Evolutionary conservation across 345 rosid species (phyloP).

Genomic region (Eucalyptus marginata): DNA sequence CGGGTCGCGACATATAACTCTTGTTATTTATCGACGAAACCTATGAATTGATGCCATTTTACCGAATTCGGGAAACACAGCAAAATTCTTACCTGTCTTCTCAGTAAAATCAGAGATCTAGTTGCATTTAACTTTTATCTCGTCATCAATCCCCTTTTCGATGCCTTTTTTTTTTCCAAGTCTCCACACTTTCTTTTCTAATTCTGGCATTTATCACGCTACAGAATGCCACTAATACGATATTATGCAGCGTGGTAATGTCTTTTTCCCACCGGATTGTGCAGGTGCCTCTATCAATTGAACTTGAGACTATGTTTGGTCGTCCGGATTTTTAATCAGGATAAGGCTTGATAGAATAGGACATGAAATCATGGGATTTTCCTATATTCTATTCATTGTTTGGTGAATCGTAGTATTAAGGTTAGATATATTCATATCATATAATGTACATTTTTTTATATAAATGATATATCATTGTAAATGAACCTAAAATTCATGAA

Average conservation of each 20-base stretch:
- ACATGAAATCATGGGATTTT: too few relatives aligned
- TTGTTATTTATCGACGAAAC: background rate
- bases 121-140: background rate
- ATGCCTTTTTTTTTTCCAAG: background rate
- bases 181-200: background rate
- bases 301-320: background rate
- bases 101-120: background rate
- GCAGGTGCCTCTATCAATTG: conserved; percentile 61
- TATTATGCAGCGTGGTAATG: background rate
- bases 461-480: background rate
- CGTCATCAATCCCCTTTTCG: background rate
- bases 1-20: background rate
- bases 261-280: background rate
- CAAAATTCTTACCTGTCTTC: background rate
- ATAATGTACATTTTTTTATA: too few relatives aligned
- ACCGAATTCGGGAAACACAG: background rate
- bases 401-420: too few relatives aligned
- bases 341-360: too few relatives aligned
- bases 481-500: too few relatives aligned
- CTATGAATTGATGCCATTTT: background rate
- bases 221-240: background rate
- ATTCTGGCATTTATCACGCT: background rate
- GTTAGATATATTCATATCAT: too few relatives aligned
- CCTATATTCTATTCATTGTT: too few relatives aligned
- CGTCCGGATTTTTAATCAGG: too few relatives aligned